These are phyloP conservation scores for Sporothrix phasma DNA, from an alignment of 2,329 filamentous ascomycete genomes.

Conservation along the genomic window DNA sequence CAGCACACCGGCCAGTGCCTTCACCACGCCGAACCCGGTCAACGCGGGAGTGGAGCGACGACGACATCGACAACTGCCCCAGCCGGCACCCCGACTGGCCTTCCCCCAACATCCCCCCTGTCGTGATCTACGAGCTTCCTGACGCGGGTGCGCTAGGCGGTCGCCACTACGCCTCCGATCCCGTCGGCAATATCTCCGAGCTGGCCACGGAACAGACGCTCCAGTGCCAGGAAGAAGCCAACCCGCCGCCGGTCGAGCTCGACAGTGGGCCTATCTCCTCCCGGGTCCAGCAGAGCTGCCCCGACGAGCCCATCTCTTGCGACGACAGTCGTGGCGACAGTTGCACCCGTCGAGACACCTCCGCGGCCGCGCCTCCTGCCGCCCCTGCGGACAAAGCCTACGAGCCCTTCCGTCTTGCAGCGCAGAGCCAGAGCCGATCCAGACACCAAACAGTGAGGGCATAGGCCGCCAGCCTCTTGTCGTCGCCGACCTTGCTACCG, in stretches of 20 bases:
- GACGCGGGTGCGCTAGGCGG: constrained; percentile 19
- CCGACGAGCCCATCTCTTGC: constrained; percentile 25
- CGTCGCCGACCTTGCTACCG: not conserved
- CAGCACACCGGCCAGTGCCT: not conserved
- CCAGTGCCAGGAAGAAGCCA: constrained; percentile 31
- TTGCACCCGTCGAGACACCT: not conserved
- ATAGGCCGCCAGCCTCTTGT: not conserved
- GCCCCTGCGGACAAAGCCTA: not conserved
- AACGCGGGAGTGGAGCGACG: not conserved
- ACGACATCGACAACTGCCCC: constrained; percentile 21
- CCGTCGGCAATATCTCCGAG: constrained; percentile 38
- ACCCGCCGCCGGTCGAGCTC: constrained; percentile 38
- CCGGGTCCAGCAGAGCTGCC: constrained; percentile 31
- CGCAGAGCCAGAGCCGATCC: not conserved
- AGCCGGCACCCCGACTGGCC: constrained; percentile 21
- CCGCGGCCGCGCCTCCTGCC: not conserved
- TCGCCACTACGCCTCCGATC: constrained; percentile 25
- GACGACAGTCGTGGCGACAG: constrained; percentile 9
- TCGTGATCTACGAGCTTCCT: constrained; percentile 22
- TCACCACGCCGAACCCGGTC: constrained; percentile 9
- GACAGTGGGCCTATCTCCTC: constrained; percentile 27
- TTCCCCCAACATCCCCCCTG: constrained; percentile 14
- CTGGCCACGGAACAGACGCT: constrained; percentile 37
- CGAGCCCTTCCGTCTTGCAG: not conserved
- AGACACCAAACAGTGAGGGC: constrained; percentile 16